phyloP scores from a whole-genome alignment of 352 stramenopile species.

The Pythium utonaiense region DNA sequence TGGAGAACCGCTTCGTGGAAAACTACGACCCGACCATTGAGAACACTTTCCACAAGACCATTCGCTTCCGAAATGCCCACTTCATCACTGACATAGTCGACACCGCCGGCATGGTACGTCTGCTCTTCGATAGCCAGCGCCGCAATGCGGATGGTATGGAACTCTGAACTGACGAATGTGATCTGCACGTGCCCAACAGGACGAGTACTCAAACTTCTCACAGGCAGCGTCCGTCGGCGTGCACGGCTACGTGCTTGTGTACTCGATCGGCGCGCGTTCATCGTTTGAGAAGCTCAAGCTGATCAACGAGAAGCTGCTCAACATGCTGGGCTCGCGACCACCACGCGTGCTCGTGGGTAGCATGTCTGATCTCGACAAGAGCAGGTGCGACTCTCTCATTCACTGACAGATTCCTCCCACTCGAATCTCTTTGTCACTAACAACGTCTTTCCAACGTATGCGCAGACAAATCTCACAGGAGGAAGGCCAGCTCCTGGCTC shows the following conservation, averaged over 20 bases:
- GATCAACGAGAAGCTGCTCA: conserved; percentile 94
- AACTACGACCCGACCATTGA: conserved; percentile 97
- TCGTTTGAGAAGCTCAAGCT: conserved; percentile 94
- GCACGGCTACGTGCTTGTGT: conserved; percentile 95
- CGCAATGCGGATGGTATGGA: not conserved
- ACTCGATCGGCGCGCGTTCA: conserved; percentile 90
- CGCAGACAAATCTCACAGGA: conserved; percentile 72
- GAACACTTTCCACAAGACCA: conserved; percentile 95
- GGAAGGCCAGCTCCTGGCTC: conserved; percentile 87
- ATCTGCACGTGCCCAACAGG: conserved; percentile 35
- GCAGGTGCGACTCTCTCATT: conserved; percentile 53
- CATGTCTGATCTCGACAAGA: conserved; percentile 93
- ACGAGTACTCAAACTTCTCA: conserved; percentile 96
- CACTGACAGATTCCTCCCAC: not conserved
- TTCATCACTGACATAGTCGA: conserved; percentile 97
- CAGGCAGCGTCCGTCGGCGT: conserved; percentile 93
- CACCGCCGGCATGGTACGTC: conserved; percentile 91
- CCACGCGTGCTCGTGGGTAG: conserved; percentile 93
- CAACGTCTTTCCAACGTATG: not conserved
- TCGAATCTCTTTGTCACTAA: not conserved
- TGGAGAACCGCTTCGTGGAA: conserved; percentile 90
- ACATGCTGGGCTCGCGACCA: conserved; percentile 91
- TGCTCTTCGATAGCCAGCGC: no score
- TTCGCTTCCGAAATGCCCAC: conserved; percentile 94
- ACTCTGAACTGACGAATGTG: conserved; percentile 4